Base-by-base conservation (phyloP, 768 basidiomycete genomes). In the Tylopilus cervinicoccineus region DNA sequence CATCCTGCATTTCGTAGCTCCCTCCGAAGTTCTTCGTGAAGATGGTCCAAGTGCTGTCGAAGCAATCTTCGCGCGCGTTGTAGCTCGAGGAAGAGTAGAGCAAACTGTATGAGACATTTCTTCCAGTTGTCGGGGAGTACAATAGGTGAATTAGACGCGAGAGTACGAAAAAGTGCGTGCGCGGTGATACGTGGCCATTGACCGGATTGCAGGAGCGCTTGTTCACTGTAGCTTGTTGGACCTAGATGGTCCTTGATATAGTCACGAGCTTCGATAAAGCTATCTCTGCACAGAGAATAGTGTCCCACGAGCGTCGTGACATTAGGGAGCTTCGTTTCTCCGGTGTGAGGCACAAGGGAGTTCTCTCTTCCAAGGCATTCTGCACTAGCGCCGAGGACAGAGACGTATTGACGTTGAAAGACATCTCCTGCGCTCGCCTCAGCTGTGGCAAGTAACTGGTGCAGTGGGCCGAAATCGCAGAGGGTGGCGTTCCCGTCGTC, bases 141-240 rank as follows among this genome's bases (percentile, higher is more conserved):
- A 4, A 26, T 53, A 1, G 28, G 19, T 4, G 63, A 62, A 6
- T 59, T 53, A 12, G 61, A 64, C 9, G 66, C 61, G 36, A 75
- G 58, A 7, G 36, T 52, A 16, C 46, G 48, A n/a, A 75, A 57
- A 16, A 76, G 60, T 3, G 55, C 41, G 37, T 57, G 57, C 3
- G 58, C 22, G 4, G 70, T 69, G 16, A 71, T 43, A 5, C 66
- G 62, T 13, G 75, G 75, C 73, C 74, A 76, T 48, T 67, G 59
- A 9, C 66, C 66, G 0, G 64, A 52, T 16, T 36, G 28, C 12
- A 38, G 19, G 2, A 66, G 26, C 5, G 59, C 51, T 5, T 26
- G 27, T 48, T 69, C 66, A 4, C 47, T 47, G 9, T 17, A 8
- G 26, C 38, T 60, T 23, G 13, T 38, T 2, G 66, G 57, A 47